These are phyloP conservation scores for Plenodomus lindquistii DNA, from an alignment of 2,329 filamentous ascomycete species.

Conservation along the genomic window DNA sequence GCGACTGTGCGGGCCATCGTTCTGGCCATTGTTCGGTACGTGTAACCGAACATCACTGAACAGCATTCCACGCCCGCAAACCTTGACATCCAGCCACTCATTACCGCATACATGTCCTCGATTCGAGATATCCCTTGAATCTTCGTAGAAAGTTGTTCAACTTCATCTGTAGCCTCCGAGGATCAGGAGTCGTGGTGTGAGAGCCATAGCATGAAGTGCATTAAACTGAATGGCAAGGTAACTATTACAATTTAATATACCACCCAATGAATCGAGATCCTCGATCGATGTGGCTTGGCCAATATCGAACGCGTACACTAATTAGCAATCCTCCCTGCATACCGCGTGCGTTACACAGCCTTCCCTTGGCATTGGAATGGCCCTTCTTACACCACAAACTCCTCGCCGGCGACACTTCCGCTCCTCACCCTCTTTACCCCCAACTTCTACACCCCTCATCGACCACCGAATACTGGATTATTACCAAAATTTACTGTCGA, in stretches of 20 bases:
- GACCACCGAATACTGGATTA: not conserved
- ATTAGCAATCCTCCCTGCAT: not conserved
- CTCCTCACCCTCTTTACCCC: not conserved
- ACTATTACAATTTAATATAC: not conserved
- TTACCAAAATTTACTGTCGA: not conserved
- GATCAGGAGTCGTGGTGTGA: no score
- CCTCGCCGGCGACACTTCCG: not conserved
- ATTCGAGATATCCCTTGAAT: no score
- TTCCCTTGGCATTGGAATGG: constrained; percentile 9
- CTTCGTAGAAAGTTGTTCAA: no score
- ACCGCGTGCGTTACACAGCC: not conserved
- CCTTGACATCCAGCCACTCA: not conserved
- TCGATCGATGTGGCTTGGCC: not conserved
- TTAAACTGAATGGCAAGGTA: no score
- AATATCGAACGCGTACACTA: not conserved
- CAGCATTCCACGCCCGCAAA: not conserved
- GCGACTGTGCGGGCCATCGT: no score
- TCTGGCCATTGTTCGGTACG: not conserved
- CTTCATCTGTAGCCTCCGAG: no score
- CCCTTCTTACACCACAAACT: not conserved
- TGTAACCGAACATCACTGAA: not conserved
- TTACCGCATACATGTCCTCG: no score
- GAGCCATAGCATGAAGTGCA: not conserved
- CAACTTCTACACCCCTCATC: not conserved
- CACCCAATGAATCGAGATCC: not conserved